These are phyloP conservation scores for Aspergillus sp. DNA, from an alignment of 2,329 filamentous ascomycete genomes.

Conservation along the genomic window DNA sequence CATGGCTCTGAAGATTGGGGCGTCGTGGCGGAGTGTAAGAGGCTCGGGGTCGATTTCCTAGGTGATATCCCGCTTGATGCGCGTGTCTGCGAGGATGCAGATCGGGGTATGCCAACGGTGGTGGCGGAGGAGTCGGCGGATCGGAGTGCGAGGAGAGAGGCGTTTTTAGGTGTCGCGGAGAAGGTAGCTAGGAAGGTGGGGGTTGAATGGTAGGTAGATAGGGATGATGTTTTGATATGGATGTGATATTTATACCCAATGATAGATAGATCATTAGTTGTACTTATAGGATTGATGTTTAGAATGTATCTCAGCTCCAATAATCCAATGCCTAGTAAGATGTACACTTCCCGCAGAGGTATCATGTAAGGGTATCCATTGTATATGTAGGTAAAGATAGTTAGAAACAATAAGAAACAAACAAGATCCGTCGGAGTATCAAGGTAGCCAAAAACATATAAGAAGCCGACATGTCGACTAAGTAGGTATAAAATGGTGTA, in stretches of 20 bases:
- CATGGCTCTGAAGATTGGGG: conserved; percentile 47
- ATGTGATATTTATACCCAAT: not conserved
- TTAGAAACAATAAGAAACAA: not conserved
- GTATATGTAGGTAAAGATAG: not conserved
- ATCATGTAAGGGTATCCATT: not conserved
- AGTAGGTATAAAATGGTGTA: not conserved
- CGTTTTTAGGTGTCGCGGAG: conserved; percentile 71
- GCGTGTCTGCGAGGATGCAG: conserved; percentile 81
- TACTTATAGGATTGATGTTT: too few species aligned
- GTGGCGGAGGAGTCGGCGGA: conserved; percentile 69
- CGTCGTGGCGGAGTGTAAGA: conserved; percentile 67
- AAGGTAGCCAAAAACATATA: not conserved
- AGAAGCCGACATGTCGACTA: not conserved
- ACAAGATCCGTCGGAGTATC: not conserved
- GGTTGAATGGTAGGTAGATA: conserved; percentile 36
- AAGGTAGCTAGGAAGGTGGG: conserved; percentile 48
- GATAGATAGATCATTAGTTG: too few species aligned
- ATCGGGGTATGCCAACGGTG: conserved; percentile 84
- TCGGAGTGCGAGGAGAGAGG: conserved; percentile 66
- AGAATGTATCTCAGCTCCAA: too few species aligned
- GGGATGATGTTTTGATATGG: not conserved
- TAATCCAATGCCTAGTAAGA: too few species aligned
- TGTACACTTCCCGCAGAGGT: not conserved
- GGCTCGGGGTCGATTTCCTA: conserved; percentile 74
- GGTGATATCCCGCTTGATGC: conserved; percentile 88